Conservation (phyloP, 306 rosid species). For the Casuarina cunninghamiana region DNA sequence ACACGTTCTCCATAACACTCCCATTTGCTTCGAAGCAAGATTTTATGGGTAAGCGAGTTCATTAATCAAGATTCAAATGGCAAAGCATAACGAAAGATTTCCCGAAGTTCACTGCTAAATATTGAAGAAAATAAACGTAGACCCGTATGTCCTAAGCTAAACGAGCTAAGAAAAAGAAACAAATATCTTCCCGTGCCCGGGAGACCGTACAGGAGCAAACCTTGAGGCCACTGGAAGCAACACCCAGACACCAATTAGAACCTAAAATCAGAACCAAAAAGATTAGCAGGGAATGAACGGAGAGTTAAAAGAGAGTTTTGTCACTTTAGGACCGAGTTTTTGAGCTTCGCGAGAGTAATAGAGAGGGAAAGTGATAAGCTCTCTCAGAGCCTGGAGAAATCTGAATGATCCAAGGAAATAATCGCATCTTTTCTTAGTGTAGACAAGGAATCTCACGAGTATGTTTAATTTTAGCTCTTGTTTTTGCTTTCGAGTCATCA, state of each 20-base stretch:
- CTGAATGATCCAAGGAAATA: too few species aligned
- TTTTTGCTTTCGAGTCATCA: too few species aligned
- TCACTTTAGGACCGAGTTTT: conserved; percentile 70
- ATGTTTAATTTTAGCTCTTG: too few species aligned
- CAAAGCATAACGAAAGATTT: background rate
- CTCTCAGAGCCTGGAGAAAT: conserved; percentile 65
- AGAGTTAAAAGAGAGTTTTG: background rate
- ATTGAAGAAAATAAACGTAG: background rate
- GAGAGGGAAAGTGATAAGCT: conserved; percentile 68
- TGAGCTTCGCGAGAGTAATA: conserved; percentile 50
- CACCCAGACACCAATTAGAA: conserved; percentile 16
- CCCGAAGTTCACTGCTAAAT: background rate
- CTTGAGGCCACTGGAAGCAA: conserved; percentile 78
- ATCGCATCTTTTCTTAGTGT: too few species aligned
- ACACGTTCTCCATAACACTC: background rate
- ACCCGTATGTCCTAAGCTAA: background rate
- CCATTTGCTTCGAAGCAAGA: background rate
- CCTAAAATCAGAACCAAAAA: background rate
- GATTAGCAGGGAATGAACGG: background rate
- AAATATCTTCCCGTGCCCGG: conserved; percentile 94
- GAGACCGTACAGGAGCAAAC: conserved; percentile 84
- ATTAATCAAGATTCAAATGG: background rate
- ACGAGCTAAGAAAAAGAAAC: background rate
- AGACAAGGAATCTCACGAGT: too few species aligned
- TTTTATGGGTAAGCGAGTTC: background rate